Evolutionary conservation across 1,284 basidiomycete species (phyloP).

Genomic region (Sparassis latifolia): DNA sequence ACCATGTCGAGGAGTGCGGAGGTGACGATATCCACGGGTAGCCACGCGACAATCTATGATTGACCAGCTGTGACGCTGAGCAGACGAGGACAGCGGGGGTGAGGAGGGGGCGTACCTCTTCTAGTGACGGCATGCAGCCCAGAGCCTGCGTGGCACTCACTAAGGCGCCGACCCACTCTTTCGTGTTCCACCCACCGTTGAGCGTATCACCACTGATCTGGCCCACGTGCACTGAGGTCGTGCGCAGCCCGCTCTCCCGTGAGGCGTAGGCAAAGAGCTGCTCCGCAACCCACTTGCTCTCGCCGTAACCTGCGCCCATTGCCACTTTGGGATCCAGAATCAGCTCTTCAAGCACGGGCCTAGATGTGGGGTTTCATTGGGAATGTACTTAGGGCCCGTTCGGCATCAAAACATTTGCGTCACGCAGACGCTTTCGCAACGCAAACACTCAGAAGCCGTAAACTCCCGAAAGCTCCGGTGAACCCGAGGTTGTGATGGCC

Average conservation of each 20-base stretch:
- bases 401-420: no score
- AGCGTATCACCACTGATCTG: constrained; percentile 31
- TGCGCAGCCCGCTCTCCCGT: constrained; percentile 16
- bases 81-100: no score
- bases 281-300: constrained; percentile 36
- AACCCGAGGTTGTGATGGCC: no score
- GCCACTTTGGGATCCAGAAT: constrained; percentile 18
- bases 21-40: constrained; percentile 16
- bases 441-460: no score
- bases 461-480: no score
- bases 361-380: not conserved
- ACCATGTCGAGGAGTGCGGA: constrained; percentile 7
- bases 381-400: no score
- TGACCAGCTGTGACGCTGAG: not conserved
- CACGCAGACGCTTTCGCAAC: no score
- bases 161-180: constrained; percentile 39
- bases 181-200: constrained; percentile 36
- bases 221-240: constrained; percentile 33
- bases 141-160: constrained; percentile 10
- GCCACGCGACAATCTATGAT: constrained; percentile 7
- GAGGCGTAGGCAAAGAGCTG: constrained; percentile 16
- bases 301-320: constrained; percentile 30
- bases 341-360: constrained; percentile 7
- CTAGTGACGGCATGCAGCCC: no score
- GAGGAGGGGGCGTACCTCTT: no score